Conservation (phyloP, 495 filamentous ascomycete genomes). For the Neurospora sp. region DNA sequence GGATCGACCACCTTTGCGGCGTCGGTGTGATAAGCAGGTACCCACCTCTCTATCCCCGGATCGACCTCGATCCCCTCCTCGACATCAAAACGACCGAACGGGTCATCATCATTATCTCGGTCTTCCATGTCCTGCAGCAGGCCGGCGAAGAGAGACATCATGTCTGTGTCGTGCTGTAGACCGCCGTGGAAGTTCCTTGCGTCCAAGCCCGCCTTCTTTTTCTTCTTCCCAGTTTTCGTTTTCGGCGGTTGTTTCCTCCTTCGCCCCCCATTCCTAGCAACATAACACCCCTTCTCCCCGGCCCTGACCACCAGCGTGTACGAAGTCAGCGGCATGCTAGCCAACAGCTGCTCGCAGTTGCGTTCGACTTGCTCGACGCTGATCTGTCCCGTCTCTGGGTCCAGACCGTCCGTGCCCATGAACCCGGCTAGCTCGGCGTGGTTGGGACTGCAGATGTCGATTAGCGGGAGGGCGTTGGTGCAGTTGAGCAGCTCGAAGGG, state of each 20-base stretch:
- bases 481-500: slow-evolving; percentile 65
- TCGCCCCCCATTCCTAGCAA: slow-evolving; percentile 42
- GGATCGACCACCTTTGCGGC: slow-evolving; percentile 63
- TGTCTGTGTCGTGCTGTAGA: slow-evolving; percentile 40
- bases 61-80: slow-evolving; percentile 21
- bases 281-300: slow-evolving; percentile 40
- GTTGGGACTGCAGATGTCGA: slow-evolving; percentile 86
- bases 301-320: slow-evolving; percentile 45
- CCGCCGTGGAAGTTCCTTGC: slow-evolving; percentile 22
- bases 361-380: slow-evolving; percentile 40
- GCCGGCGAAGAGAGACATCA: slow-evolving; percentile 41
- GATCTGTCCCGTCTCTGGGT: slow-evolving; percentile 40
- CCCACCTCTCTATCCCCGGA: slow-evolving; percentile 44
- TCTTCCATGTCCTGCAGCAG: slow-evolving; percentile 42
- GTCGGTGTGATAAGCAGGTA: slow-evolving; percentile 41
- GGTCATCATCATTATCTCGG: slow-evolving; percentile 21
- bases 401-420: slow-evolving; percentile 47
- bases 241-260: slow-evolving; percentile 15
- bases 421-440: slow-evolving; percentile 74
- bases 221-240: slow-evolving; percentile 6
- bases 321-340: slow-evolving; percentile 41
- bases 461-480: slow-evolving; percentile 55
- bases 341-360: slow-evolving; percentile 40
- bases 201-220: slow-evolving; percentile 24
- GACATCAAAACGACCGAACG: neutral